Base-by-base conservation (phyloP, 2,329 filamentous ascomycete genomes). In the Apiospora pterosperma region DNA sequence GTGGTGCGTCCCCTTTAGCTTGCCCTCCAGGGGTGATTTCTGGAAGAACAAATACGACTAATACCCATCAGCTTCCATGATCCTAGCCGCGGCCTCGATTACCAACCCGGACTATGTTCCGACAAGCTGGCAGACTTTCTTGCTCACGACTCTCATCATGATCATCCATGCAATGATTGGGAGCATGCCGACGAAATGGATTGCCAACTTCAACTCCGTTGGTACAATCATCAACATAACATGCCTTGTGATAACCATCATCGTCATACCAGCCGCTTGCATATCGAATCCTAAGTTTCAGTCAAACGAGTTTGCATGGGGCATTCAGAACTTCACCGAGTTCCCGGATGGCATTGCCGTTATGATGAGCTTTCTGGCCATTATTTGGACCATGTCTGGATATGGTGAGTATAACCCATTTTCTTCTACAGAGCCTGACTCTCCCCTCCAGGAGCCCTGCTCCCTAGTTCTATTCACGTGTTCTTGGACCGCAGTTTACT, bases 141-240 rank as follows among this genome's bases (percentile, higher is more conserved):
- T 93, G 25, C 79, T 92, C 14, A 90, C 89, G 0, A 79, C 85
- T 3, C 78, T 90, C 59, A 81, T 92, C 67, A 89, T 92, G 88
- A 74, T 91, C 34, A 79, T 91, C 28, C 90, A 93, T 73, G 85
- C 81, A 10, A 80, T 79, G 66, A 88, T 92, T 72, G 90, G 88
- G 63, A 90, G 87, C 52, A 85, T 92, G 80, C 88, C 90, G 5
- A 93, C 90, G 0, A 82, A 84, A 59, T 91, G 87, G 85, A 86
- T 92, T 64, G 90, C 90, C 1, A 80, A 82, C 34, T 87, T 91
- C 79, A 93, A 92, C 74, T 90, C 88, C 0, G 85, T 83, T 59
- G 90, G 90, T 14, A 91, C 88, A 11, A 87, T 84, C 0, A 87
- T 92, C 78, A 93, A 93, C 75, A 87, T 92, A 72, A 75, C 90